Conservation (phyloP, 192 early-diverging fungal genomes). For the Podila epigama region DNA sequence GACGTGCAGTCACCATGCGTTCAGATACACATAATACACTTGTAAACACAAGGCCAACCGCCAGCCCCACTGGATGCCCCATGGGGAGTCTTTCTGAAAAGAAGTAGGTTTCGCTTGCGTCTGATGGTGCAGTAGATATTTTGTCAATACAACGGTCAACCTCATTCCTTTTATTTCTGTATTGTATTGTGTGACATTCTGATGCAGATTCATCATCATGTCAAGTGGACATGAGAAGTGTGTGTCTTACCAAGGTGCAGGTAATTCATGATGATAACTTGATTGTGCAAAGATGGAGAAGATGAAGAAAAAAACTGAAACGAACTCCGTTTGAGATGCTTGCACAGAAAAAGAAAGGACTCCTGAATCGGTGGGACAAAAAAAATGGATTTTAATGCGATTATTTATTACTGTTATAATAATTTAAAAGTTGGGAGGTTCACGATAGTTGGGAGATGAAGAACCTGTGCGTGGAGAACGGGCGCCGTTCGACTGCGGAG, state of each 20-base stretch:
- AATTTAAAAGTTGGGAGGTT: not conserved
- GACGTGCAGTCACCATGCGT: conserved; percentile 5
- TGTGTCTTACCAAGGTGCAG: conserved; percentile 8
- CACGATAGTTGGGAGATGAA: not conserved
- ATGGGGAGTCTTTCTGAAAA: not conserved
- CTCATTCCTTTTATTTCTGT: too few species aligned
- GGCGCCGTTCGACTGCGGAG: not conserved
- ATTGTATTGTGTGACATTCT: too few species aligned
- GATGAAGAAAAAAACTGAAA: not conserved
- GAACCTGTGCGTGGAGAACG: not conserved
- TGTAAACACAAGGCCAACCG: conserved; percentile 7
- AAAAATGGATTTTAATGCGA: too few species aligned
- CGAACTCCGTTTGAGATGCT: too few species aligned
- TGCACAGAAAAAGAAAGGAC: too few species aligned
- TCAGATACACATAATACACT: conserved; percentile 4
- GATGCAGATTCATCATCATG: not conserved
- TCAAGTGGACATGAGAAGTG: not conserved
- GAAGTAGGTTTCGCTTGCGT: conserved; percentile 7
- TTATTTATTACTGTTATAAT: too few species aligned
- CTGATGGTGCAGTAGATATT: not conserved
- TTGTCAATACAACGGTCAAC: not conserved
- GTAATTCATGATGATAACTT: conserved; percentile 22
- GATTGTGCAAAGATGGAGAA: not conserved
- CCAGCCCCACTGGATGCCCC: not conserved
- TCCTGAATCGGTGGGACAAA: too few species aligned